phyloP scores from a whole-genome alignment of 768 basidiomycete genomes.

The Tricholoma hemisulphureum region DNA sequence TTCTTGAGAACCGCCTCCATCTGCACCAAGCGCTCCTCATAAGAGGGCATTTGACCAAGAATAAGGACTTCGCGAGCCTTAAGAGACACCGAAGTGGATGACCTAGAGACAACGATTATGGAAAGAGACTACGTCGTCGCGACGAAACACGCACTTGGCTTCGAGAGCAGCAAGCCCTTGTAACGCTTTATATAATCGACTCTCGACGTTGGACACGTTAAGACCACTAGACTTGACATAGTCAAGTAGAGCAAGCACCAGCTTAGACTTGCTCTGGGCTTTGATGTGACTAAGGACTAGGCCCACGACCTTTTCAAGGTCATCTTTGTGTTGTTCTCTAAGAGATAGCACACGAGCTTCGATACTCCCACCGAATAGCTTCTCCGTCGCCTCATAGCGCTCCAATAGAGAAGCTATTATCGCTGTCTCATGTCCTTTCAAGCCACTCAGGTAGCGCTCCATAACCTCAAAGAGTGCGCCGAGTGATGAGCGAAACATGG shows the following conservation, averaged over 20 bases:
- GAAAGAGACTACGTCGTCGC: not conserved
- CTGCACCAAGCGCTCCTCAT: conserved; percentile 89
- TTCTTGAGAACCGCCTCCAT: conserved; percentile 93
- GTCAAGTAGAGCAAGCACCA: conserved; percentile 84
- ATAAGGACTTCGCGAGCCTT: conserved; percentile 98
- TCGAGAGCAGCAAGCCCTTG: conserved; percentile 84
- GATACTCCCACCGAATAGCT: conserved; percentile 90
- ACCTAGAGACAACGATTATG: conserved; percentile 41
- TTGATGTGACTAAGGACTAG: conserved; percentile 95
- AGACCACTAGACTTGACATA: conserved; percentile 81
- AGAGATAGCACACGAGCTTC: conserved; percentile 89
- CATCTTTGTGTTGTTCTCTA: conserved; percentile 89
- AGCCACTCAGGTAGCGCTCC: conserved; percentile 75
- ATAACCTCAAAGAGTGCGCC: conserved; percentile 69
- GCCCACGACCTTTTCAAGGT: conserved; percentile 82
- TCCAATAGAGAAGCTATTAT: conserved; percentile 75
- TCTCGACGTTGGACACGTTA: conserved; percentile 74
- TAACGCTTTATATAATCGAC: conserved; percentile 71
- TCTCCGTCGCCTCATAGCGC: conserved; percentile 84
- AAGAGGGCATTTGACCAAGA: conserved; percentile 93
- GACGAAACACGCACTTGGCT: conserved; percentile 60
- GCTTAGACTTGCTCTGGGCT: conserved; percentile 87
- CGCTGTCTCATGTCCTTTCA: conserved; percentile 83
- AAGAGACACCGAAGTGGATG: conserved; percentile 86
- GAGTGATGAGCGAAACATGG: conserved; percentile 76